These are phyloP conservation scores for Thraustochytrium striatum DNA, from an alignment of 352 stramenopile genomes.

Conservation along the genomic window DNA sequence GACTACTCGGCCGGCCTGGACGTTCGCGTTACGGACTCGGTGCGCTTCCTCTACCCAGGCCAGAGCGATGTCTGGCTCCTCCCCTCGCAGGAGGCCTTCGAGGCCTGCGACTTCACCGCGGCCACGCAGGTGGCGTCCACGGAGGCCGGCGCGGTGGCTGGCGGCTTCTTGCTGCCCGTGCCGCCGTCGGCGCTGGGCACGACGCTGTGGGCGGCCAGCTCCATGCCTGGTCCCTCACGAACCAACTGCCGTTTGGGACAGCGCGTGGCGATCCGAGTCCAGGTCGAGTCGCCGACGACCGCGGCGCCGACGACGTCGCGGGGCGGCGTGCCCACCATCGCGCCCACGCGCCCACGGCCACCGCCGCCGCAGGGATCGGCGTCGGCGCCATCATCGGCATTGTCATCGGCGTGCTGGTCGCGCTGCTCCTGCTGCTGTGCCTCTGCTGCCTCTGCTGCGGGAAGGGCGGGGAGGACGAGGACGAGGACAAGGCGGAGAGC, in stretches of 20 bases:
- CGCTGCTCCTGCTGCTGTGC: constrained; percentile 8
- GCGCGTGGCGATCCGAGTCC: not conserved
- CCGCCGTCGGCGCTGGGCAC: no score
- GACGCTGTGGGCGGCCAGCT: constrained; percentile 1
- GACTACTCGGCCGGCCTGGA: not conserved
- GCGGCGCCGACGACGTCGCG: no score
- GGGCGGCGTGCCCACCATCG: no score
- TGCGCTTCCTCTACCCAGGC: not conserved
- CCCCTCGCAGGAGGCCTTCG: not conserved
- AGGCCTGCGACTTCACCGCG: not conserved
- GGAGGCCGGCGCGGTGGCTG: not conserved
- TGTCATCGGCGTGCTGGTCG: no score
- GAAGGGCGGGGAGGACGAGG: no score
- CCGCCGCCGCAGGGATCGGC: no score
- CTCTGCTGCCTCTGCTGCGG: no score
- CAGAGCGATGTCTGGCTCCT: not conserved
- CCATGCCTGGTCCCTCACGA: not conserved
- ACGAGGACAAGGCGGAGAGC: no score
- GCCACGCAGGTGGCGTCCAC: not conserved
- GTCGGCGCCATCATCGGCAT: no score
- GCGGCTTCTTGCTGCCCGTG: no score
- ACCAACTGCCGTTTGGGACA: not conserved
- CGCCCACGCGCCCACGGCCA: no score
- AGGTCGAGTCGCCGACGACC: not conserved
- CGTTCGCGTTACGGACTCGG: not conserved